A percentile compares a stretch with the other conserved stretches of the same genome.
phyloP scores from a whole-genome alignment of 805 yeast species.

The Ogataea paraovalis region DNA sequence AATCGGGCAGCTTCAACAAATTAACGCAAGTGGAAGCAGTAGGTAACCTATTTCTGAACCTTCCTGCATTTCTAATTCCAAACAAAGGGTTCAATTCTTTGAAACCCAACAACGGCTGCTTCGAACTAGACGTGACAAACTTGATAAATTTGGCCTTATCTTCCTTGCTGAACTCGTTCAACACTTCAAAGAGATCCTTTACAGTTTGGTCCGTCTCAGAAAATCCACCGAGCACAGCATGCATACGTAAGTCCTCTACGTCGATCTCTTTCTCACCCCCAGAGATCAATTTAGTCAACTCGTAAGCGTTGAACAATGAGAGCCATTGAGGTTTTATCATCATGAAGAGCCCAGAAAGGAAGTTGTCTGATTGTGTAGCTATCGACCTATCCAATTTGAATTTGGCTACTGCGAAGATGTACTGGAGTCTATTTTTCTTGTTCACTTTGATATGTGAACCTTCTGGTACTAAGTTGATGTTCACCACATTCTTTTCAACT shows the following conservation, averaged over 20 bases:
- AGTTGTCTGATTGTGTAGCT: constrained; percentile 53
- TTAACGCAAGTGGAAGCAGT: constrained; percentile 94
- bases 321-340: constrained; percentile 75
- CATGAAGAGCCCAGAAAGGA: constrained; percentile 66
- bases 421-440: constrained; percentile 58
- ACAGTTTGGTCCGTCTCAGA: constrained; percentile 55
- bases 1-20: constrained; percentile 80
- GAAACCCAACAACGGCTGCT: constrained; percentile 90
- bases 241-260: constrained; percentile 58
- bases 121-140: constrained; percentile 88
- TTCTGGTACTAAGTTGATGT: constrained; percentile 55
- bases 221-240: constrained; percentile 68
- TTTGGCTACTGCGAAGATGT: constrained; percentile 72
- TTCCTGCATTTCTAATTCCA: constrained; percentile 71
- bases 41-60: constrained; percentile 58
- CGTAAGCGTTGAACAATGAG: constrained; percentile 77
- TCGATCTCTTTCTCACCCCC: constrained; percentile 73
- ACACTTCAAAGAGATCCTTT: constrained; percentile 65
- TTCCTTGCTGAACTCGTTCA: constrained; percentile 60
- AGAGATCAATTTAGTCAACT: constrained; percentile 77
- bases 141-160: constrained; percentile 67
- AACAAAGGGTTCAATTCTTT: constrained; percentile 67
- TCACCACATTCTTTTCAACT: constrained; percentile 26
- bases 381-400: constrained; percentile 68
- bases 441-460: constrained; percentile 61